Evolutionary conservation across 768 basidiomycete species (phyloP), one percentile per base, ranked within the genome.

Genomic region (Naganishia onofrii): DNA sequence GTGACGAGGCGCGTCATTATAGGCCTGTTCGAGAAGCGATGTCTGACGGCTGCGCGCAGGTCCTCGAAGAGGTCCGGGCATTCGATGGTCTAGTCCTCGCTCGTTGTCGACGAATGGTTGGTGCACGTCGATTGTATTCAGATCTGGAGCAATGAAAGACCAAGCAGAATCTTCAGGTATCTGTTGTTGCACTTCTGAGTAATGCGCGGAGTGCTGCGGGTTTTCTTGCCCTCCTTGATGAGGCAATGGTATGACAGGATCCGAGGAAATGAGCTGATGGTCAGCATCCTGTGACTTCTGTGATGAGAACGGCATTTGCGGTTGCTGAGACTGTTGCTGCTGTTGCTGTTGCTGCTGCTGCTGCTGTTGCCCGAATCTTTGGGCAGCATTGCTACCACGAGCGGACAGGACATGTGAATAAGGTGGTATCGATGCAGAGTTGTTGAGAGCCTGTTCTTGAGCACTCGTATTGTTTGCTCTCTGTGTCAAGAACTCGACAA

Each of bases 401-500:
- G 44, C 44, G 42, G 54, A 55, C 56, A 56, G 34, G 19, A 63
- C 26, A n/a, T 68, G 64, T 31, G 70, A 38, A 23, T 71, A 63
- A 2, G 64, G 54, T 10, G 66, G 70, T 15, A 71, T 70, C 3
- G 67, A 44, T 15, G 70, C 55, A 38, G 66, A 65, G 23, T 66
- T 67, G 55, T 64, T 63, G 23, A 68, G 38, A n/a, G 57, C 68
- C 10, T 54, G 46, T 26, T 57, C 46, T 56, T 68, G 57, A 3
- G 60, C 55, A 34, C 67, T 73, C 19, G 73, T 57, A 28, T 63
- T 67, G 69, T 72, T 76, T 42, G 76, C 69, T 48, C 80, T 79
- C 23, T 79, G 77, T 3, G 78, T 81, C 28, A 82, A 73, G 66
- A 82, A 80, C 46, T 82, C 81, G 46, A 81, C 81, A 53, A 82